Evolutionary conservation across 345 rosid species (phyloP), one percentile per base, ranked within the genome.

Genomic region (Arabis alpina): DNA sequence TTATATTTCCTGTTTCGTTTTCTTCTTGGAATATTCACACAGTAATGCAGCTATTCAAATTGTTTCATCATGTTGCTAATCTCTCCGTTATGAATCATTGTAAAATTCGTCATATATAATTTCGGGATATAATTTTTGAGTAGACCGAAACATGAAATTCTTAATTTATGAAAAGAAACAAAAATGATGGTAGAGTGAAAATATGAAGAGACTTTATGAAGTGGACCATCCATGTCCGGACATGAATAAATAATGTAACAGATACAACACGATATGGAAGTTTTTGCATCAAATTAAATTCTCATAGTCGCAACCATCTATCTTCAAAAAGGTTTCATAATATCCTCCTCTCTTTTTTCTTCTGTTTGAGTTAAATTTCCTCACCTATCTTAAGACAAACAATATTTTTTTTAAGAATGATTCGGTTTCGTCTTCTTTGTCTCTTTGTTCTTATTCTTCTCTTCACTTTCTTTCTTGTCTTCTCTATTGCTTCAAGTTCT

Each of bases 211-310:
- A 51, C 59, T 58, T 59, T 51, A 74, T 32, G 68, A 43, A 74
- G 77, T 74, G 77, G 77, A 59, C 77, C 68, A 59, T 30, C 62
- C 30, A 34, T 66, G 77, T 51, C 67, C 67, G 37, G 23, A 64
- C 43, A 64, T 28, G 53, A 48, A 49, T 50, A 55, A 43, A 44
- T 6, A 73, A 42, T 16, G 51, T 30, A 52, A 73, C 57, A 65
- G 39, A 64, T 47, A 39, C 27, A 52, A 56, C 58, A 49, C 45
- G 24, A 59, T 41, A 73, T 57, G 14, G 42, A 54, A 40, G 54
- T 49, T 73, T 65, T 25, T 41, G 66, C 60, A 65, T 58, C 66
- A 6, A 8, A 57, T 49, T 65, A 56, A 54, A 64, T 66, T 34
- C 68, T 59, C 61, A 50, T 55, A 58, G 30, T 41, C 55, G 11